Percentiles rank a stretch among this genome's conserved stretches.
Conservation (phyloP, 2,329 filamentous ascomycete species). For the Penicillium sp. region DNA sequence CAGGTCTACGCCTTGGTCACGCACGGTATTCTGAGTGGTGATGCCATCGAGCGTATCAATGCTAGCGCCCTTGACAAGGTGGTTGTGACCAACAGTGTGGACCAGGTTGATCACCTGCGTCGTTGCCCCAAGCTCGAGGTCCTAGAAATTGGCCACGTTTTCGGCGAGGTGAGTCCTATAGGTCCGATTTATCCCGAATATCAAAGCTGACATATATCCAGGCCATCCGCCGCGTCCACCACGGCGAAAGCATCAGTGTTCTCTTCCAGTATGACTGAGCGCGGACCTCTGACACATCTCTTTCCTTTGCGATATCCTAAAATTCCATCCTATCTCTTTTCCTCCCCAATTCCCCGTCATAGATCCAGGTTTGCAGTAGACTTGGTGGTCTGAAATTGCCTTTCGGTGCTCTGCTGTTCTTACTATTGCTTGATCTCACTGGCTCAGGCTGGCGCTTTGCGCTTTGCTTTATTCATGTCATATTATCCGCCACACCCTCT, state of each 20-base stretch:
- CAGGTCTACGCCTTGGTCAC: constrained; percentile 90
- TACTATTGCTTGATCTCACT: constrained; percentile 11
- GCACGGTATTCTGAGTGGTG: constrained; percentile 91
- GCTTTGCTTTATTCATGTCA: constrained; percentile 8
- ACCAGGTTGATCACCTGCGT: constrained; percentile 76
- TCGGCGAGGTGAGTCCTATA: constrained; percentile 69
- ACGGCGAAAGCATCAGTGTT: constrained; percentile 96
- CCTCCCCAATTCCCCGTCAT: constrained; percentile 7
- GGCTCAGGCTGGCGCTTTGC: constrained; percentile 12
- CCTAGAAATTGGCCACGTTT: constrained; percentile 82
- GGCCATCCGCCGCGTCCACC: constrained; percentile 91
- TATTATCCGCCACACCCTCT: constrained; percentile 23
- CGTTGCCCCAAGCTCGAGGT: constrained; percentile 87
- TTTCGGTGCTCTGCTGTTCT: constrained; percentile 17
- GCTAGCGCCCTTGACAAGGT: constrained; percentile 91
- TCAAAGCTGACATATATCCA: constrained; percentile 37
- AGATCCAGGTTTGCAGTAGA: constrained; percentile 21
- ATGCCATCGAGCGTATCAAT: constrained; percentile 92
- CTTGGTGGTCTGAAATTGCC: constrained; percentile 17
- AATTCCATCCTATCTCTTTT: constrained; percentile 2
- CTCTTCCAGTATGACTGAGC: constrained; percentile 79
- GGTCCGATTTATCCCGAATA: not conserved
- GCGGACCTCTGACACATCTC: constrained; percentile 11
- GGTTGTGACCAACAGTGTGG: constrained; percentile 92
- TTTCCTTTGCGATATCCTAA: constrained; percentile 7